Percentiles rank a stretch among this genome's conserved stretches.
Conservation (phyloP, 2,329 filamentous ascomycete species). For the Epichloe gansuensis region DNA sequence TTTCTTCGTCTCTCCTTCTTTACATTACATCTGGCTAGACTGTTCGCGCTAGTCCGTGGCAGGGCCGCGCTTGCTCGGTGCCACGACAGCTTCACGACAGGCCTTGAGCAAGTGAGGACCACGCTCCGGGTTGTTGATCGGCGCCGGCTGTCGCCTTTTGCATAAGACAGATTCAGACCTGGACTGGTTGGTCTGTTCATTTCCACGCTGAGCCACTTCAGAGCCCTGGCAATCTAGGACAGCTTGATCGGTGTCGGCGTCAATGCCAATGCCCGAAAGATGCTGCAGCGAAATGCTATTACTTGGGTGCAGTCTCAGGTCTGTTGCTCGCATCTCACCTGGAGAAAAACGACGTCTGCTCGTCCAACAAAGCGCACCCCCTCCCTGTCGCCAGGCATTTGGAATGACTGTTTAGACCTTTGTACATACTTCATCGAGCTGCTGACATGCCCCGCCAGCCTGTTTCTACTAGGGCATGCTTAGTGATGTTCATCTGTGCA, state of each 20-base stretch:
- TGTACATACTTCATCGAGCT: background rate
- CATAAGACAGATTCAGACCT: background rate
- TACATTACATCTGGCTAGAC: background rate
- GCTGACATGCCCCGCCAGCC: background rate
- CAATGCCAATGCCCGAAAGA: background rate
- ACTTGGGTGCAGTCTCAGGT: conserved; percentile 1
- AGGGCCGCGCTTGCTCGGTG: background rate
- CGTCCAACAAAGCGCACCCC: conserved; percentile 1
- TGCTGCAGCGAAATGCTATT: conserved; percentile 1
- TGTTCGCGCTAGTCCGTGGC: background rate
- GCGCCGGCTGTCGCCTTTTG: background rate
- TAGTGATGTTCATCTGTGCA: background rate
- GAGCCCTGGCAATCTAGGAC: background rate
- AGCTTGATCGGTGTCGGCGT: background rate
- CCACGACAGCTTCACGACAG: background rate
- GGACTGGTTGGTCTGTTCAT: too few species aligned
- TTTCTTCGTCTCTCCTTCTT: background rate
- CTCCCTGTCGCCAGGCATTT: background rate
- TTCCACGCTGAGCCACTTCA: background rate
- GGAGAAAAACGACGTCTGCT: conserved; percentile 1
- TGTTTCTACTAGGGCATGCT: too few species aligned
- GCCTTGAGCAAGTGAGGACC: background rate
- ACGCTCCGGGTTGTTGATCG: too few species aligned
- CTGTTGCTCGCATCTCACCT: background rate
- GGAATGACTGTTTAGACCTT: background rate